Evolutionary conservation across 495 filamentous ascomycete species (phyloP).

Genomic region (Podospora bellae-mahoneyi): DNA sequence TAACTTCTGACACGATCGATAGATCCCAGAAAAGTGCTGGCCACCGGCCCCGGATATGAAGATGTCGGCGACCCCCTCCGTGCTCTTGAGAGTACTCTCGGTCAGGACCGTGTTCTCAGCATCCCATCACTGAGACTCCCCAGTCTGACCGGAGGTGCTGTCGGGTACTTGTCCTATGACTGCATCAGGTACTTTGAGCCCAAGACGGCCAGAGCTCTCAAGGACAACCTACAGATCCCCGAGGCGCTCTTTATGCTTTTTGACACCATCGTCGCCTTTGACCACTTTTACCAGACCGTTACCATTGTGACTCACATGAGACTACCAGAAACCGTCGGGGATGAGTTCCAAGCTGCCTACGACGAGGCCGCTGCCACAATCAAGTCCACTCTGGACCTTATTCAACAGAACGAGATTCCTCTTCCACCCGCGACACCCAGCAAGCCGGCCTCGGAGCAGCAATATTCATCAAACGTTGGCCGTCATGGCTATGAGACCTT

Average conservation of each 20-base stretch:
- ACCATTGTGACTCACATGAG: slow-evolving; percentile 88
- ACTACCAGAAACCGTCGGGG: slow-evolving; percentile 48
- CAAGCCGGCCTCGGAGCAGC: slow-evolving; percentile 56
- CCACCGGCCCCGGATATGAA: slow-evolving; percentile 84
- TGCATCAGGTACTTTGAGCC: slow-evolving; percentile 98
- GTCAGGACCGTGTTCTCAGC: slow-evolving; percentile 68
- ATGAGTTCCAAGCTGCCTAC: slow-evolving; percentile 56
- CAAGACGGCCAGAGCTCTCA: slow-evolving; percentile 77
- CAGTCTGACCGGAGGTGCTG: slow-evolving; percentile 81
- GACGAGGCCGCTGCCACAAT: slow-evolving; percentile 60
- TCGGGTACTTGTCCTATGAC: slow-evolving; percentile 96
- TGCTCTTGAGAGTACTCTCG: slow-evolving; percentile 72
- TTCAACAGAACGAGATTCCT: slow-evolving; percentile 69
- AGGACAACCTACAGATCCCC: slow-evolving; percentile 82
- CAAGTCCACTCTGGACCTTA: slow-evolving; percentile 59
- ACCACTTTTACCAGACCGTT: slow-evolving; percentile 87
- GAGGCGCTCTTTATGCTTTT: slow-evolving; percentile 98
- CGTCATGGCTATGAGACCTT: slow-evolving; percentile 81
- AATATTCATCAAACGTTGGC: slow-evolving; percentile 90
- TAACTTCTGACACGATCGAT: slow-evolving; percentile 5
- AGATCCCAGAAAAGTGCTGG: slow-evolving; percentile 74
- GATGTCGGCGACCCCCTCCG: slow-evolving; percentile 78
- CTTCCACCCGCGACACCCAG: slow-evolving; percentile 75
- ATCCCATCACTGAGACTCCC: slow-evolving; percentile 79
- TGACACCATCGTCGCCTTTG: slow-evolving; percentile 91